Evolutionary conservation across 2,329 filamentous ascomycete species (phyloP), one percentile per base, ranked within the genome.

Genomic region (Stylonectria norvegica): DNA sequence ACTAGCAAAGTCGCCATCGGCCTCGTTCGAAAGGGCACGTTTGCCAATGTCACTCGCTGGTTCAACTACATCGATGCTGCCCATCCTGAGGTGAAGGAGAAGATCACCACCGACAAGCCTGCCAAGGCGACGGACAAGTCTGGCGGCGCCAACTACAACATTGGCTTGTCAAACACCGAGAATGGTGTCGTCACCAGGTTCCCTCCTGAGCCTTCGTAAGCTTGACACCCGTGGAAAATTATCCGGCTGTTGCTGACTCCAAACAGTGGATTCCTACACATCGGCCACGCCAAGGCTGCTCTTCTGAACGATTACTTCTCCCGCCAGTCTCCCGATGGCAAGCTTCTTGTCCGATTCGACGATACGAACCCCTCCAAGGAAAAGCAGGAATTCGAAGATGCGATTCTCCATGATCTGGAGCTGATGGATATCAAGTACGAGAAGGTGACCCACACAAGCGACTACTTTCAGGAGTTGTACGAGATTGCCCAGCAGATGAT

Each of bases 291-390:
- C 54, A 97, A 97, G 70, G 89, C 89, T 20, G 89, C 89, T 5
- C 76, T 95, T 40, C 80, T 97, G 42, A 95, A 93, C 70, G 90
- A 97, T 65, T 97, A 95, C 75, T 97, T 97, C 56, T 91, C 89
- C 31, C 89, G 96, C 66, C 85, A 89, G 63, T 86, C 89, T 55
- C 95, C 95, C 73, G 83, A 91, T 45, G 93, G 93, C 58, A 94
- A 85, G 57, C 75, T 98, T 56, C 82, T 94, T 44, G 79, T 97
- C 35, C 86, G 93, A 45, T 93, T 98, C 60, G 93, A 98, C 62
- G 93, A 98, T 61, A 98, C 93, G 41, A 98, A 98, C 68, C 93
- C 93, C 6, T 83, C 86, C 45, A 97, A 97, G 66, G 93, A 98
- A 75, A 96, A 95, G 72, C 83, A 91, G 63, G 93, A 97, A 70